phyloP scores from a whole-genome alignment of 345 rosid genomes.

The Sonneratia alba region DNA sequence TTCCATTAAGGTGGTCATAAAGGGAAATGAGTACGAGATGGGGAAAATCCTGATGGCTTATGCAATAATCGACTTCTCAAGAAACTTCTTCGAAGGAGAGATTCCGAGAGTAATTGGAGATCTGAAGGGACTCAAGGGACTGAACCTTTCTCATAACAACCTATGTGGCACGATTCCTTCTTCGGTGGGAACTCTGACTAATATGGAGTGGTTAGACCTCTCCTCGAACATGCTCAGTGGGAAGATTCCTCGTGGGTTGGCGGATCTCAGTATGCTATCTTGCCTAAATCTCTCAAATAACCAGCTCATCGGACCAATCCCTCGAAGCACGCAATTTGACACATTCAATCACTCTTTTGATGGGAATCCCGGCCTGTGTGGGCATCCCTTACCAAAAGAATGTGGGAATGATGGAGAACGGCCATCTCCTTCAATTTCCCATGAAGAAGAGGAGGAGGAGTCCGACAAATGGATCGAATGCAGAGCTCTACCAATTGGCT shows the following conservation, averaged over 20 bases:
- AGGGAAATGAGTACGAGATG: constrained; percentile 8
- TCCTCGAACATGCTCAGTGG: constrained; percentile 11
- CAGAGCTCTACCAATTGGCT: constrained; percentile 8
- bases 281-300: constrained; percentile 6
- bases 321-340: not conserved
- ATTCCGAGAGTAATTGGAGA: constrained; percentile 4
- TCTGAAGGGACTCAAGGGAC: constrained; percentile 3
- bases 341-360: not conserved
- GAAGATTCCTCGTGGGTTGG: constrained; percentile 7
- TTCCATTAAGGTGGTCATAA: not conserved
- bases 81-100: constrained; percentile 9
- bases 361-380: constrained; percentile 8
- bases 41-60: not conserved
- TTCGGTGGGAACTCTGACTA: not conserved
- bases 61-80: constrained; percentile 5
- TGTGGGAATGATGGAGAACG: not conserved
- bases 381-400: constrained; percentile 1
- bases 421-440: not conserved
- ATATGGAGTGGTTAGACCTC: constrained; percentile 16
- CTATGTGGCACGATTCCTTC: not conserved
- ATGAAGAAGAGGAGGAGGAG: not conserved
- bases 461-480: constrained; percentile 2
- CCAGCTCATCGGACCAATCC: not conserved
- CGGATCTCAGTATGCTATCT: not conserved
- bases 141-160: constrained; percentile 5